These are phyloP conservation scores for Hypocreales sp. DNA, from an alignment of 2,329 filamentous ascomycete species.

Conservation along the genomic window DNA sequence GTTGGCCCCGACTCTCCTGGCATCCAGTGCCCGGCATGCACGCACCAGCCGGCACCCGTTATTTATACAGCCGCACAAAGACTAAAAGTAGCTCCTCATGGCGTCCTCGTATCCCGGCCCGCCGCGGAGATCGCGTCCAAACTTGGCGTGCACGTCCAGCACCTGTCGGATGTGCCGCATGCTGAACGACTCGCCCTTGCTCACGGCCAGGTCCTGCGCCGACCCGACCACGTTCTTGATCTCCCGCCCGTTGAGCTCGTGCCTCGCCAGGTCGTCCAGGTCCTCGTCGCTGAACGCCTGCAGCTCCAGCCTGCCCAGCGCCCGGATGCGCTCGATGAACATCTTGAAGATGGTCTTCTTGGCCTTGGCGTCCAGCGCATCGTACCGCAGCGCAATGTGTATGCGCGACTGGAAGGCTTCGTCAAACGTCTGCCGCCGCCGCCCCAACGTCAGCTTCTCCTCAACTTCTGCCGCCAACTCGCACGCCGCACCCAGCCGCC, in stretches of 20 bases:
- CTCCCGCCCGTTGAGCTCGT: conserved; percentile 48
- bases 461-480: no score
- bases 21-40: not conserved
- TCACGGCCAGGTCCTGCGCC: conserved; percentile 67
- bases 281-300: conserved; percentile 52
- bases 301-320: conserved; percentile 44
- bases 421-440: conserved; percentile 70
- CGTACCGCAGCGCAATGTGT: conserved; percentile 72
- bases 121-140: conserved; percentile 71
- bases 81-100: conserved; percentile 64
- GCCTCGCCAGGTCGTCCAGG: conserved; percentile 47
- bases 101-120: conserved; percentile 68
- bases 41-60: no score
- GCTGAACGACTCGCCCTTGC: conserved; percentile 52
- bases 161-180: conserved; percentile 73
- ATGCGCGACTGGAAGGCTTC: conserved; percentile 83
- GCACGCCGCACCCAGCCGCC: no score
- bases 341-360: conserved; percentile 71
- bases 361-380: conserved; percentile 54
- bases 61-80: no score
- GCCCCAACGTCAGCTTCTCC: no score
- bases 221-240: conserved; percentile 84
- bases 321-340: conserved; percentile 60
- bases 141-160: conserved; percentile 69
- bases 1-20: not conserved